Evolutionary conservation across 1,139 yeast genomes (phyloP).

Genomic region (Groenewaldozyma auringiensis): DNA sequence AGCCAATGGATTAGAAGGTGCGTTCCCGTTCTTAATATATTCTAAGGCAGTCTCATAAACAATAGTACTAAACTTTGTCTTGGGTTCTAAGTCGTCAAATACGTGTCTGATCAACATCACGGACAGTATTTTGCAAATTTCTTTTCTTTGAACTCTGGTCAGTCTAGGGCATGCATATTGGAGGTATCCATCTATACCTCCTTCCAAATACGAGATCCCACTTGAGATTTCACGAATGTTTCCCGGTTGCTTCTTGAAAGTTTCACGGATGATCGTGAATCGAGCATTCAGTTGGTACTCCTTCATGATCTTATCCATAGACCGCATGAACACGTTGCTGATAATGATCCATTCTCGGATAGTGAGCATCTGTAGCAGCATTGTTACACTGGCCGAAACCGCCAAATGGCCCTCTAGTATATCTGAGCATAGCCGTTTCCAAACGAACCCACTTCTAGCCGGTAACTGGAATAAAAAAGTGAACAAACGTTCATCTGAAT

Average conservation of each 20-base stretch:
- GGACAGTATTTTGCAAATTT: neutral
- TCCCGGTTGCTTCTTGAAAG: neutral
- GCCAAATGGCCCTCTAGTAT: slow-evolving; percentile 29
- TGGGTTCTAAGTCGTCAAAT: neutral
- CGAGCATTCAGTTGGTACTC: neutral
- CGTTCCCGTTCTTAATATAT: neutral
- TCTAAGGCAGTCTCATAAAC: neutral
- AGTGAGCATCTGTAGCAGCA: slow-evolving; percentile 26
- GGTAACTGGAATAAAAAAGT: neutral
- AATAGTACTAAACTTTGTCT: neutral
- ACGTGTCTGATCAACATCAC: neutral
- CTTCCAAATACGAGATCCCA: neutral
- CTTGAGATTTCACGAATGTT: neutral
- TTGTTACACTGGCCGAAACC: slow-evolving; percentile 21
- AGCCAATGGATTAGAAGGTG: neutral
- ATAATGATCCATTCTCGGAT: slow-evolving; percentile 34
- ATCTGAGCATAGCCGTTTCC: slow-evolving; percentile 11
- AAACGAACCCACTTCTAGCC: neutral
- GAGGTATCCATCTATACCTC: neutral
- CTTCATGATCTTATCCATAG: neutral
- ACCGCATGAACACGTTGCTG: slow-evolving; percentile 20
- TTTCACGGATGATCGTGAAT: neutral
- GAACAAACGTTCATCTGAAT: neutral
- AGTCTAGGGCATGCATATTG: neutral
- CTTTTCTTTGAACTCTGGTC: neutral